A percentile compares a stretch with the other conserved stretches of the same genome.
phyloP scores from a whole-genome alignment of 169 alveolate genomes.

The Cryptosporidium ryanae region DNA sequence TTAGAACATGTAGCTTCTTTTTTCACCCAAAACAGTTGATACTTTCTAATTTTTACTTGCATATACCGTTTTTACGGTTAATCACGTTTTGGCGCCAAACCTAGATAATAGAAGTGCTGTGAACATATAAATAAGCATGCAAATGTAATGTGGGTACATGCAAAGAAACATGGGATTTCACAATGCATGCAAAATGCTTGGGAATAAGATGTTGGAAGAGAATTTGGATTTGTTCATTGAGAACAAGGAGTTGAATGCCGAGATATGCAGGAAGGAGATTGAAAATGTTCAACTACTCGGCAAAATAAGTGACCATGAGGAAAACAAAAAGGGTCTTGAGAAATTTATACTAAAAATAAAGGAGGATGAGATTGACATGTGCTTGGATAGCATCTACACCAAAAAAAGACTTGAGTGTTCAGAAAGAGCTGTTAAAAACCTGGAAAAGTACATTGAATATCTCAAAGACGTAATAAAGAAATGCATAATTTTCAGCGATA shows the following conservation, averaged over 20 bases:
- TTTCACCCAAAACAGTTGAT: no score
- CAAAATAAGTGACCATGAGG: constrained; percentile 6
- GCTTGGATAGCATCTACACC: constrained; percentile 6
- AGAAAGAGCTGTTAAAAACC: not conserved
- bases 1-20: no score
- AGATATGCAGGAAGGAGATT: constrained; percentile 21
- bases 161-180: constrained; percentile 54
- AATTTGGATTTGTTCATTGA: constrained; percentile 34
- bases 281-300: constrained; percentile 45
- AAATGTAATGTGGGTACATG: constrained; percentile 74
- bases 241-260: constrained; percentile 15
- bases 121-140: constrained; percentile 49
- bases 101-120: not conserved
- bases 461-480: constrained; percentile 5
- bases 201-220: constrained; percentile 35
- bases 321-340: constrained; percentile 30
- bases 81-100: not conserved
- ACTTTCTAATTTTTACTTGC: no score
- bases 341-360: constrained; percentile 26
- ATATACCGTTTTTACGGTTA: no score
- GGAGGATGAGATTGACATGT: constrained; percentile 56
- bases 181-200: constrained; percentile 24
- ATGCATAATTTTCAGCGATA: constrained; percentile 19
- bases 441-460: constrained; percentile 28
- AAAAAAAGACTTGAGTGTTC: constrained; percentile 6